These are phyloP conservation scores for Puccinia coronata DNA, from an alignment of 1,284 basidiomycete species.

Conservation along the genomic window DNA sequence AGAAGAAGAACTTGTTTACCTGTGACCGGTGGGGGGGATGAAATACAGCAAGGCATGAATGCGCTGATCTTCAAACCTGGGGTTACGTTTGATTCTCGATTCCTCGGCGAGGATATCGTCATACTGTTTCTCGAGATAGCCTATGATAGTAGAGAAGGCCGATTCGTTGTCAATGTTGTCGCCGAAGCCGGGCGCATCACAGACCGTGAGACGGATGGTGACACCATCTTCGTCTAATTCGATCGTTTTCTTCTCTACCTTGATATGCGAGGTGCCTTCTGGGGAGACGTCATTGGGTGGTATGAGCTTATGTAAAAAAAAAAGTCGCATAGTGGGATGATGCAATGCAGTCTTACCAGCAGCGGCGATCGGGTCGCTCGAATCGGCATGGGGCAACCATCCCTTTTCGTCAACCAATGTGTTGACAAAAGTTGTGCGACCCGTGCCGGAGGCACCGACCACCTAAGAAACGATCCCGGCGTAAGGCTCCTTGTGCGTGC, in stretches of 20 bases:
- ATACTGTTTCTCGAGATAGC: slow-evolving; percentile 97
- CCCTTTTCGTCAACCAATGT: slow-evolving; percentile 65
- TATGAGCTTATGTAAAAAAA: background rate
- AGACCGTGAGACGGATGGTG: slow-evolving; percentile 94
- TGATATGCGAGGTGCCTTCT: slow-evolving; percentile 58
- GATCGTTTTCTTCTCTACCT: slow-evolving; percentile 52
- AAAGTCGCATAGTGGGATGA: background rate
- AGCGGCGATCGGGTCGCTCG: slow-evolving; percentile 44
- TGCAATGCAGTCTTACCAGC: slow-evolving; percentile 13
- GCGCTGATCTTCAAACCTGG: slow-evolving; percentile 96
- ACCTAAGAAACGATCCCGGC: slow-evolving; percentile 23
- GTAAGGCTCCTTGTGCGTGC: background rate
- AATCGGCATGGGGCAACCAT: slow-evolving; percentile 46
- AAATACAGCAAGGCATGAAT: slow-evolving; percentile 94
- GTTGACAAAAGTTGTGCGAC: slow-evolving; percentile 96
- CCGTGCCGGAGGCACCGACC: slow-evolving; percentile 84
- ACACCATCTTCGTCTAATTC: slow-evolving; percentile 99
- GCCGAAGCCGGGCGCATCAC: slow-evolving; percentile 98
- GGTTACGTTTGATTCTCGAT: slow-evolving; percentile 98
- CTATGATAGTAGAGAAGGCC: slow-evolving; percentile 71
- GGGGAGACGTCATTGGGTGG: background rate
- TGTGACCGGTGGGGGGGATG: slow-evolving; percentile 87
- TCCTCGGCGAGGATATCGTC: slow-evolving; percentile 99
- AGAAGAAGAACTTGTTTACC: slow-evolving; percentile 54
- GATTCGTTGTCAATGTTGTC: slow-evolving; percentile 99